Evolutionary conservation across 2,329 filamentous ascomycete genomes (phyloP), one percentile per base, ranked within the genome.

Genomic region (Beauveria pseudobassiana): DNA sequence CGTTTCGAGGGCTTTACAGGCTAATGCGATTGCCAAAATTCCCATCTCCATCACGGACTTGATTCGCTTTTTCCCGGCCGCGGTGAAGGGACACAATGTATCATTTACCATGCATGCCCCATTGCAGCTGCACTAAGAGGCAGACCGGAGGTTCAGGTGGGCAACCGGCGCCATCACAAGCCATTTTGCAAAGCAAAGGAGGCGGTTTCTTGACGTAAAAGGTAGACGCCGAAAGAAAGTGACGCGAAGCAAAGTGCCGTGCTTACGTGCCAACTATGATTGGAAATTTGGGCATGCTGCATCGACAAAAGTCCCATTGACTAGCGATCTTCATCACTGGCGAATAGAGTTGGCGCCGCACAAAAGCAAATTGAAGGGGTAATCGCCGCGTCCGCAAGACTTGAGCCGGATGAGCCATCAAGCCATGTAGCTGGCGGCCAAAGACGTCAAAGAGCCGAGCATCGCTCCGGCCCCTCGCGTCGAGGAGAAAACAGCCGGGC

Each of bases 281-380:
- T 65, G 78, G 83, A 1, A 81, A 80, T 63, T 77, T 76, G 16
- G 80, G 58, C 30, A 12, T 34, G 30, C 30, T 8, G 30, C 50
- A 52, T 52, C 30, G 30, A 24, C 8, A 16, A n/a, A 10, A 5
- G n/a, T 52, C 30, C 38, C 30, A 40, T 52, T 52, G n/a, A 30
- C 28, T 9, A 2, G 28, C 18, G 5, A 20, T 7, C 8, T n/a
- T n/a, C 10, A 45, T 18, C 12, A 50, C 26, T 28, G 48, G 43
- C 24, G 4, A 30, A 16, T 40, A 40, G n/a, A 52, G 50, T 40
- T 52, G 10, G 12, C 5, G 28, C n/a, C 18, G 28, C 28, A 38
- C 30, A 20, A 52, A 30, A 20, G n/a, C 10, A 16, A 30, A 40
- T 40, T 34, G 3, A n/a, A n/a, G 20, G 12, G 18, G 49, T 22